Evolutionary conservation across 257 asterid genomes (phyloP).

Genomic region (Petunia secreta): DNA sequence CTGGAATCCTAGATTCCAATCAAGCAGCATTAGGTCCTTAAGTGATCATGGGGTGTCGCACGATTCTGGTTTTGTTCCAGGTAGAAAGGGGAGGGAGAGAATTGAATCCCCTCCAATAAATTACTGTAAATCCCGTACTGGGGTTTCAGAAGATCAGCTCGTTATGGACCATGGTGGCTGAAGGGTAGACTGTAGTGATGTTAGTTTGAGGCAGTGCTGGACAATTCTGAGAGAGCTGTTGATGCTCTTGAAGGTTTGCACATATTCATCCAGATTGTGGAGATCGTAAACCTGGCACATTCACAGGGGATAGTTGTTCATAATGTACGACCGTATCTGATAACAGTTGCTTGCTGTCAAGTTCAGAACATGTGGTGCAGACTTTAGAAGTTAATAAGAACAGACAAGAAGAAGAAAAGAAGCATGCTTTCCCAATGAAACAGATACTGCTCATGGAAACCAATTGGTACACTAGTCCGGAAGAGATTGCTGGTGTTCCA

Average conservation of each 20-base stretch:
- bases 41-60: slow-evolving; percentile 48
- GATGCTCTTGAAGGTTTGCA: slow-evolving; percentile 84
- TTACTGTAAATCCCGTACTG: slow-evolving; percentile 36
- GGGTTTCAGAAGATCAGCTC: slow-evolving; percentile 36
- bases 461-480: slow-evolving; percentile 84
- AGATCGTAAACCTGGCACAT: slow-evolving; percentile 78
- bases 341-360: slow-evolving; percentile 48
- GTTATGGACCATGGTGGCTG: slow-evolving; percentile 34
- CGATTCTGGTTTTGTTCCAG: slow-evolving; percentile 53
- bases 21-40: slow-evolving; percentile 51
- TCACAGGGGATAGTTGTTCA: slow-evolving; percentile 82
- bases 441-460: slow-evolving; percentile 79
- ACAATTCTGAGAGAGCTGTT: slow-evolving; percentile 75
- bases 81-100: slow-evolving; percentile 58
- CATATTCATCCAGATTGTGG: slow-evolving; percentile 85
- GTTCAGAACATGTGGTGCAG: slow-evolving; percentile 41
- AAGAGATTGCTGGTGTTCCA: slow-evolving; percentile 63
- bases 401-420: slow-evolving; percentile 52
- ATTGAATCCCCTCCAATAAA: slow-evolving; percentile 32
- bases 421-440: slow-evolving; percentile 79
- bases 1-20: slow-evolving; percentile 54
- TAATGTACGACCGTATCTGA: slow-evolving; percentile 76
- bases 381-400: slow-evolving; percentile 39
- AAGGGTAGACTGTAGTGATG: slow-evolving; percentile 52
- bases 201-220: slow-evolving; percentile 90